Percentiles rank a stretch among this genome's conserved stretches.
phyloP scores from a whole-genome alignment of 495 filamentous ascomycete genomes.

The Lophiostoma macrostomum region DNA sequence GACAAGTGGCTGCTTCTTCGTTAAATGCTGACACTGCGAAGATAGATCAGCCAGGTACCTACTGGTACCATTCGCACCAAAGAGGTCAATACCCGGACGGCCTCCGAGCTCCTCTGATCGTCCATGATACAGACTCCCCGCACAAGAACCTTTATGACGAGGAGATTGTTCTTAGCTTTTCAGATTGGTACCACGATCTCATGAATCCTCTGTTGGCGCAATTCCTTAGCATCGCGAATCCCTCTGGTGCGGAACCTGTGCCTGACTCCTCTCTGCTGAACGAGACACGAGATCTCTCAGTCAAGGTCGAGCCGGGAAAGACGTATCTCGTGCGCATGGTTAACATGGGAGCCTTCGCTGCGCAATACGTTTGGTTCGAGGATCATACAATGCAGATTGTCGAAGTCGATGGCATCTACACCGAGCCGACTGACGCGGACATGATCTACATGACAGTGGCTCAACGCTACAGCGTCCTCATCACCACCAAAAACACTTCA shows the following conservation, averaged over 20 bases:
- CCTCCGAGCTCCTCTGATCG: conserved; percentile 24
- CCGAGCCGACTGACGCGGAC: conserved; percentile 55
- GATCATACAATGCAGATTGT: conserved; percentile 61
- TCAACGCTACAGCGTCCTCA: conserved; percentile 67
- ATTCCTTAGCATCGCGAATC: conserved; percentile 52
- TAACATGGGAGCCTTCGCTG: conserved; percentile 56
- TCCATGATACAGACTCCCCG: conserved; percentile 29
- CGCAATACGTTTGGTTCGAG: conserved; percentile 46
- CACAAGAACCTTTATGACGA: conserved; percentile 31
- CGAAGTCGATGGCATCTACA: conserved; percentile 71
- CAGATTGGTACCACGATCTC: conserved; percentile 38
- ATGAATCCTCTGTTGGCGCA: conserved; percentile 43
- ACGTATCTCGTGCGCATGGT: conserved; percentile 77
- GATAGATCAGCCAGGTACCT: conserved; percentile 38
- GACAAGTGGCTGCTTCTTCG: conserved; percentile 66
- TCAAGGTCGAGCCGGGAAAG: conserved; percentile 65
- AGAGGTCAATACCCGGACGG: conserved; percentile 33
- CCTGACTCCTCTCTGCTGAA: conserved; percentile 56
- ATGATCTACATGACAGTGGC: conserved; percentile 64
- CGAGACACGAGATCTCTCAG: conserved; percentile 54
- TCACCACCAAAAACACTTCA: conserved; percentile 53
- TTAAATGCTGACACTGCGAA: conserved; percentile 50
- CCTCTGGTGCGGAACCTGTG: conserved; percentile 54
- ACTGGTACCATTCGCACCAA: conserved; percentile 34
- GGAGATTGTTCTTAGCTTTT: conserved; percentile 33